Percentiles rank a stretch among this genome's conserved stretches.
Evolutionary conservation across 176 grass and related monocot genomes (phyloP).

Genomic region (Eragrostis curvula): DNA sequence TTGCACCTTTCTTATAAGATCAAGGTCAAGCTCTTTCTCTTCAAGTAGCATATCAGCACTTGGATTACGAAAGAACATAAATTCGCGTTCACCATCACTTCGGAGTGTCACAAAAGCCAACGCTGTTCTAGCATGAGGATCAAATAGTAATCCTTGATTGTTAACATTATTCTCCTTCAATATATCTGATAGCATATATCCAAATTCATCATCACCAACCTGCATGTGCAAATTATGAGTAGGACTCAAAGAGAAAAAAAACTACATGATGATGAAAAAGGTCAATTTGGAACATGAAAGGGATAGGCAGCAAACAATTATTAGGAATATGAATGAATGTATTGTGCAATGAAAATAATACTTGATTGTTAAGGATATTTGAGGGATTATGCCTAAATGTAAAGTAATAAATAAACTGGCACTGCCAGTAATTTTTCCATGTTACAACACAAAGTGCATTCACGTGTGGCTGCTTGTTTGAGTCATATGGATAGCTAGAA

Average conservation of each 20-base stretch:
- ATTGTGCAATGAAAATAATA: constrained; percentile 1
- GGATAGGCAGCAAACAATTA: constrained; percentile 2
- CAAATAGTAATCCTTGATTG: constrained; percentile 83
- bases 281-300: background rate
- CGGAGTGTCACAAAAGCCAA: constrained; percentile 94
- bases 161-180: constrained; percentile 95
- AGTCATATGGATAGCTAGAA: constrained; percentile 8
- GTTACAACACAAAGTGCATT: constrained; percentile 6
- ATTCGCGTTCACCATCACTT: constrained; percentile 93
- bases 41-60: constrained; percentile 99
- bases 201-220: constrained; percentile 99
- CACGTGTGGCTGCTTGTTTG: background rate
- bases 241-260: background rate
- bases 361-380: background rate
- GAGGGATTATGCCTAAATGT: background rate
- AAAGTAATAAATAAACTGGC: background rate
- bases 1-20: constrained; percentile 87
- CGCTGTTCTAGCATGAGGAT: constrained; percentile 90
- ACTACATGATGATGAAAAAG: background rate
- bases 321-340: constrained; percentile 9
- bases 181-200: constrained; percentile 90
- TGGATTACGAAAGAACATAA: constrained; percentile 99
- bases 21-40: constrained; percentile 88
- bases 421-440: constrained; percentile 1
- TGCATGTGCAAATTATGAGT: constrained; percentile 36